Evolutionary conservation across 163 green algal species (phyloP).

Genomic region (Scenedesmus sp.): DNA sequence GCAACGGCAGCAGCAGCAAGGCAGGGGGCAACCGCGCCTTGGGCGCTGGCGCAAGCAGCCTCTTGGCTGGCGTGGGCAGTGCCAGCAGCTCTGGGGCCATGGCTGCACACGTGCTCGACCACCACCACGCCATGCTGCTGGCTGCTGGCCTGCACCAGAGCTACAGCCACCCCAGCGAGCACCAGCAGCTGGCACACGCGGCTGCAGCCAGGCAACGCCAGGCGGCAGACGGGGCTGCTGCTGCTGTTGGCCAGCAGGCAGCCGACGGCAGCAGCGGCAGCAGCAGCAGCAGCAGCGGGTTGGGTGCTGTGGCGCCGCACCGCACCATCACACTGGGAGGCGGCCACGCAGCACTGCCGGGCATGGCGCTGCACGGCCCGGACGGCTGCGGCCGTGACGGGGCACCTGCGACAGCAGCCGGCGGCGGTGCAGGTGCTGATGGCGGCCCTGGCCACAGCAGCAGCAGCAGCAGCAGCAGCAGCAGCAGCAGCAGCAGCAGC

Average conservation of each 20-base stretch:
- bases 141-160: background rate
- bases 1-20: background rate
- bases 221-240: background rate
- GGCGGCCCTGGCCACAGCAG: background rate
- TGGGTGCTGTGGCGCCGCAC: background rate
- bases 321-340: background rate
- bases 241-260: background rate
- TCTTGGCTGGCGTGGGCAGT: conserved; percentile 33
- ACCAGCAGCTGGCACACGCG: background rate
- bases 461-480: background rate
- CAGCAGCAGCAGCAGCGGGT: background rate
- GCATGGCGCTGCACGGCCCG: background rate
- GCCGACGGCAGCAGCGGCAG: background rate
- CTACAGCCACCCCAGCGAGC: background rate
- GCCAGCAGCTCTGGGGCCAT: background rate
- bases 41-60: background rate
- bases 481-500: background rate
- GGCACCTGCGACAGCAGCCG: background rate
- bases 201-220: background rate
- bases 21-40: background rate
- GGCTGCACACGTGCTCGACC: background rate
- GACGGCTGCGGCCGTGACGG: background rate
- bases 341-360: background rate
- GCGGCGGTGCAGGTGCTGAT: no score
- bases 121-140: background rate